Conservation (phyloP, 352 stramenopile genomes). For the Pythium sukuiense region DNA sequence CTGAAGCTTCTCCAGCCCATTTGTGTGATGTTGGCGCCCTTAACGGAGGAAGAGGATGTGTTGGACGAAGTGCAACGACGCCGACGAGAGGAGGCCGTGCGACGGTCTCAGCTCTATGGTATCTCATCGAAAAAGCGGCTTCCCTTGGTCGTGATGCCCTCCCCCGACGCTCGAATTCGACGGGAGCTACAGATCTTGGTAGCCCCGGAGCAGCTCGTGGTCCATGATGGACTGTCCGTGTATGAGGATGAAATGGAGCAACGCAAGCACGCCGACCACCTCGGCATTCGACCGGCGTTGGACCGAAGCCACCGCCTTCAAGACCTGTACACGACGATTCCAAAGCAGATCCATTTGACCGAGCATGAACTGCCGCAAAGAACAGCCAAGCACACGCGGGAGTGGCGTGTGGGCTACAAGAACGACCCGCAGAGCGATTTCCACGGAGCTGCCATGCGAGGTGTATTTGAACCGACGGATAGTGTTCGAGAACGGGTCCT, state of each 20-base stretch:
- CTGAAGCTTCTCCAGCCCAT: neutral
- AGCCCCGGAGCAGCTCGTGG: constrained; percentile 19
- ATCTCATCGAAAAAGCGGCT: constrained; percentile 33
- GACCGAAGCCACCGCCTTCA: constrained; percentile 44
- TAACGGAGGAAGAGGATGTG: constrained; percentile 10
- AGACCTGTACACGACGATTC: constrained; percentile 55
- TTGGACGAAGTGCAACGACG: neutral
- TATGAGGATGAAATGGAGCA: constrained; percentile 55
- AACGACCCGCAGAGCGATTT: constrained; percentile 39
- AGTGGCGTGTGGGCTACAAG: constrained; percentile 51
- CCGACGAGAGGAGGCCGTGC: constrained; percentile 29
- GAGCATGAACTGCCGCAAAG: constrained; percentile 13
- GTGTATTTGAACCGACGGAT: constrained; percentile 55
- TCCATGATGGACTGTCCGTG: constrained; percentile 14
- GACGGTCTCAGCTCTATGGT: constrained; percentile 45
- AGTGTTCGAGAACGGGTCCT: constrained; percentile 34
- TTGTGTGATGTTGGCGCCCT: neutral
- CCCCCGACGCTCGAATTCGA: constrained; percentile 41
- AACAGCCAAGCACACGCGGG: constrained; percentile 22
- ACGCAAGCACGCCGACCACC: constrained; percentile 50
- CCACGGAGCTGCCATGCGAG: constrained; percentile 29
- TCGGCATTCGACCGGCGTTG: constrained; percentile 44
- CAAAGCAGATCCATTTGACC: constrained; percentile 31
- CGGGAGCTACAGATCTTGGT: constrained; percentile 44
- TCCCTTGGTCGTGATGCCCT: constrained; percentile 34